phyloP scores from a whole-genome alignment of 495 filamentous ascomycete genomes.

The Neurospora hispaniola region DNA sequence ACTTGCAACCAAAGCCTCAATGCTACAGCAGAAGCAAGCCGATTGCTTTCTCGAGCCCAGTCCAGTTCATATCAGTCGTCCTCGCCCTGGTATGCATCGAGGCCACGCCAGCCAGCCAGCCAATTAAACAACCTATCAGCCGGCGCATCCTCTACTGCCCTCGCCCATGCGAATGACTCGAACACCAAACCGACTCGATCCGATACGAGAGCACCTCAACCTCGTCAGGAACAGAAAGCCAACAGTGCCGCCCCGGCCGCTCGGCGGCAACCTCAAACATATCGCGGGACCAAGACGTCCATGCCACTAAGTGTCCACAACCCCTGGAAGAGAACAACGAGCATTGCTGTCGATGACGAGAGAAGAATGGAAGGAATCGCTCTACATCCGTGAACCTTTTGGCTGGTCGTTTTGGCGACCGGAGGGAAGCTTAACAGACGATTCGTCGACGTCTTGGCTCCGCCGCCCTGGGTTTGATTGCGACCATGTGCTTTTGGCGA shows the following conservation, averaged over 20 bases:
- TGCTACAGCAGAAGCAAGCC: neutral
- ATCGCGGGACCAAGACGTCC: neutral
- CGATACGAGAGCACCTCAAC: neutral
- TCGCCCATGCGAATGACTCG: neutral
- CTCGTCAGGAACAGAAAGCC: neutral
- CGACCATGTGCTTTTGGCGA: neutral
- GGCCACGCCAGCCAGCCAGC: neutral
- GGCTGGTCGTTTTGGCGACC: neutral
- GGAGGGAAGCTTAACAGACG: neutral
- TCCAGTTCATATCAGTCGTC: neutral
- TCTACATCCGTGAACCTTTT: neutral
- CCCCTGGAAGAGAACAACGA: no score
- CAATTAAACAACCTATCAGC: neutral
- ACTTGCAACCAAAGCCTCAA: neutral
- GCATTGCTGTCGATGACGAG: neutral
- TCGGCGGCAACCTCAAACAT: neutral
- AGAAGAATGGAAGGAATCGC: neutral
- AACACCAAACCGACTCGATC: neutral
- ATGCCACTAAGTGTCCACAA: neutral
- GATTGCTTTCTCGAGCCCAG: neutral
- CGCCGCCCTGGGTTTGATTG: neutral
- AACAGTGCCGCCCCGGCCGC: no score
- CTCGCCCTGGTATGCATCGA: neutral
- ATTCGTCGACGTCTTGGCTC: neutral
- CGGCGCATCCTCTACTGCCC: neutral